These are phyloP conservation scores for Viola pubescens DNA, from an alignment of 441 rosid species.

Conservation along the genomic window DNA sequence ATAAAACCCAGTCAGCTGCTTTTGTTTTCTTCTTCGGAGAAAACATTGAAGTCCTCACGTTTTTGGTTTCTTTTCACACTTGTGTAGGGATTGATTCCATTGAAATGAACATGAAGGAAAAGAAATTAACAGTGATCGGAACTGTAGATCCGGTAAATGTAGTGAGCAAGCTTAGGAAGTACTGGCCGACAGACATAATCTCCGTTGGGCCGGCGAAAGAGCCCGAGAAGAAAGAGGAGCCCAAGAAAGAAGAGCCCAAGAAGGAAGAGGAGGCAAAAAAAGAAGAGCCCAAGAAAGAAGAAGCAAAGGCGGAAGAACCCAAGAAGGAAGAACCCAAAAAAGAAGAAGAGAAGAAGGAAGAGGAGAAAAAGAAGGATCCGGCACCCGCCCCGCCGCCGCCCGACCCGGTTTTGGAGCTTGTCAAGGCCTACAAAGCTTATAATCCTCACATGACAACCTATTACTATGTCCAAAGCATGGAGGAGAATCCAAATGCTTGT, in stretches of 20 bases:
- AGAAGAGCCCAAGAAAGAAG: slow-evolving; percentile 31
- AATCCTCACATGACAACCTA: slow-evolving; percentile 69
- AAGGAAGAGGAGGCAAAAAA: slow-evolving; percentile 37
- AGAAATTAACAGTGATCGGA: slow-evolving; percentile 72
- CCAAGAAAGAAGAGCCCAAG: slow-evolving; percentile 44
- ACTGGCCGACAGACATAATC: slow-evolving; percentile 64
- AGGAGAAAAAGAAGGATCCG: slow-evolving; percentile 26
- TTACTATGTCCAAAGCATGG: slow-evolving; percentile 75
- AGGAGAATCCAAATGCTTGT: slow-evolving; percentile 88
- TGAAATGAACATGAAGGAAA: slow-evolving; percentile 75
- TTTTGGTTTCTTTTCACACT: not conserved
- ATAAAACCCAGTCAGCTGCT: not conserved
- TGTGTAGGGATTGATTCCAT: slow-evolving; percentile 71
- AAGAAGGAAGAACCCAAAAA: slow-evolving; percentile 38
- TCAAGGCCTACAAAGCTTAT: slow-evolving; percentile 70
- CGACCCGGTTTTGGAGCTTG: slow-evolving; percentile 61
- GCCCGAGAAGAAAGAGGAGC: slow-evolving; percentile 84
- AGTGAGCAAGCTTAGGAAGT: slow-evolving; percentile 77
- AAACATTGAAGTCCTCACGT: not conserved
- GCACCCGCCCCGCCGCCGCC: slow-evolving; percentile 33
- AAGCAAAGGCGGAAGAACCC: slow-evolving; percentile 22
- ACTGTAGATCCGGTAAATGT: slow-evolving; percentile 67
- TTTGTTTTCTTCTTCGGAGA: not conserved
- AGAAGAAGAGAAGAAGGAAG: slow-evolving; percentile 32
- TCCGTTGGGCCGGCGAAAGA: slow-evolving; percentile 85